Conservation (phyloP, 768 basidiomycete genomes). For the Mrakia hoshinonis region DNA sequence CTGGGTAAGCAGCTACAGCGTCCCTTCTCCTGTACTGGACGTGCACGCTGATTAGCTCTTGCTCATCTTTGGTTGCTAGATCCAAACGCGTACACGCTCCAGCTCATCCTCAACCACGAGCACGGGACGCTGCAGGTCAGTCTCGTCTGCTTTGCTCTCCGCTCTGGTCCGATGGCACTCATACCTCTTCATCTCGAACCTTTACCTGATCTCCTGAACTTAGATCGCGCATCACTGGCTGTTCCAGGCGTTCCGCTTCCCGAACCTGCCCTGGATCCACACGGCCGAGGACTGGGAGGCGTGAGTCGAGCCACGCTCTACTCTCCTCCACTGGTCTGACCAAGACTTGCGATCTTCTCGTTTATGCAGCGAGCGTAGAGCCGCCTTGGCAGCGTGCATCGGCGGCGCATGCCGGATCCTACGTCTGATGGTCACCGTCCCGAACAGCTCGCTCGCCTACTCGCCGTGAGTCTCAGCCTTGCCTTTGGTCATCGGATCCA, state of each 20-base stretch:
- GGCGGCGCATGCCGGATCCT: not conserved
- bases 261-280: not conserved
- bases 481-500: not conserved
- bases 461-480: not conserved
- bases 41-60: not conserved
- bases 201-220: not conserved
- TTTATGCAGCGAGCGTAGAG: not conserved
- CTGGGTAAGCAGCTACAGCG: not conserved
- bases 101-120: not conserved
- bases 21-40: not conserved
- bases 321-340: no score
- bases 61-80: not conserved
- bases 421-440: not conserved
- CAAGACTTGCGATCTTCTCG: no score
- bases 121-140: not conserved
- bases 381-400: not conserved
- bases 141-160: not conserved
- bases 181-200: no score
- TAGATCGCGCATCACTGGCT: slow-evolving; percentile 15
- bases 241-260: slow-evolving; percentile 15
- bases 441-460: not conserved
- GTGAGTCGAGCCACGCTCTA: no score
- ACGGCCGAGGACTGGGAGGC: slow-evolving; percentile 9
- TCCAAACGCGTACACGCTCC: not conserved
- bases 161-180: not conserved